These are phyloP conservation scores for Boletus rex-veris DNA, from an alignment of 768 basidiomycete genomes.

Conservation along the genomic window DNA sequence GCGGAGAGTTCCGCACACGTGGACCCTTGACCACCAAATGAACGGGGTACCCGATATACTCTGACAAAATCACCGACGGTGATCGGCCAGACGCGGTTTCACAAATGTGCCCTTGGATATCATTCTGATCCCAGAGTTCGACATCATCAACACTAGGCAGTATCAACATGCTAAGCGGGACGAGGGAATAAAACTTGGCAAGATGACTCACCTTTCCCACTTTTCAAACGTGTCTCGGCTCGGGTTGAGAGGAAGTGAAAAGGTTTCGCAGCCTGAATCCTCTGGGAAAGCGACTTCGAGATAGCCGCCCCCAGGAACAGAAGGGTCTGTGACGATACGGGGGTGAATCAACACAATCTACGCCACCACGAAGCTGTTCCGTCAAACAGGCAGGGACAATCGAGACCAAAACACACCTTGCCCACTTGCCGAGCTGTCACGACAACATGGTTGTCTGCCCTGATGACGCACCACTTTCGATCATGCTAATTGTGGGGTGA, in stretches of 20 bases:
- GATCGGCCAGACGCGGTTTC: constrained; percentile 40
- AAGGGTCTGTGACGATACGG: constrained; percentile 44
- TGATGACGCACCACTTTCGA: constrained; percentile 67
- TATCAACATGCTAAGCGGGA: not conserved
- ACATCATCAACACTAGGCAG: constrained; percentile 50
- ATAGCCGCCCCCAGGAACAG: constrained; percentile 43
- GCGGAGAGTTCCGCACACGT: constrained; percentile 44
- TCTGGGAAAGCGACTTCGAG: constrained; percentile 60
- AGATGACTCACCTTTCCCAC: constrained; percentile 55
- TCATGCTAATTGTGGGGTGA: constrained; percentile 52
- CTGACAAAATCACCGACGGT: constrained; percentile 55
- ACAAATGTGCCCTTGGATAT: constrained; percentile 68
- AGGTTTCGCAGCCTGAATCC: constrained; percentile 52
- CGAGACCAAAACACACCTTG: constrained; percentile 40
- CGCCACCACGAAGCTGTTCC: not conserved
- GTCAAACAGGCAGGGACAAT: not conserved
- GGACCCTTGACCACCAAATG: constrained; percentile 69
- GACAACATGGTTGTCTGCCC: constrained; percentile 47
- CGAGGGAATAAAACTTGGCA: not conserved
- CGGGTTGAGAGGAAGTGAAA: constrained; percentile 59
- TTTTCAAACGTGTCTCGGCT: constrained; percentile 41
- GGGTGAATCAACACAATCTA: constrained; percentile 71
- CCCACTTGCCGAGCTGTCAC: constrained; percentile 66
- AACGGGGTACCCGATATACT: constrained; percentile 59
- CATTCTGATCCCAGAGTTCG: constrained; percentile 43